Percentiles rank a stretch among this genome's conserved stretches.
phyloP scores from a whole-genome alignment of 805 yeast genomes.

The Candida koratica region DNA sequence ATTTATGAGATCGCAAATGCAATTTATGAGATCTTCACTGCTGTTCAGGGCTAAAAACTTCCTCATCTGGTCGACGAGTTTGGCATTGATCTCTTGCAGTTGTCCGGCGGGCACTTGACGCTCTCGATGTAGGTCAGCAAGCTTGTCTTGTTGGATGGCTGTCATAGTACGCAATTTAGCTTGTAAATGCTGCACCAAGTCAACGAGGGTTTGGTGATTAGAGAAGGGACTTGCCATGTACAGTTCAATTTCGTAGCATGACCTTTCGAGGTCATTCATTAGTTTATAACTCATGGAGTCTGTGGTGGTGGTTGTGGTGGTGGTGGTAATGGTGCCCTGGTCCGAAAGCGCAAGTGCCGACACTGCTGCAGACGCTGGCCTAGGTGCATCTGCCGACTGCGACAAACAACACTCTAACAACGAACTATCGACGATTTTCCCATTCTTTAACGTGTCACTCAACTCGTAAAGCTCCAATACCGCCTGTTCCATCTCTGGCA shows the following conservation, averaged over 20 bases:
- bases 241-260: slow-evolving; percentile 1
- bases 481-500: slow-evolving; percentile 28
- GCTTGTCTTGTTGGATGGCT: background rate
- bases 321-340: no score
- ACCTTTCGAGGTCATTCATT: background rate
- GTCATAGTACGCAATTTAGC: background rate
- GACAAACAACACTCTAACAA: slow-evolving; percentile 10
- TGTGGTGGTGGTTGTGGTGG: no score
- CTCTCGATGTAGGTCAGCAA: background rate
- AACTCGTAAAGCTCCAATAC: slow-evolving; percentile 26
- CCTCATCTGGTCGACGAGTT: slow-evolving; percentile 1
- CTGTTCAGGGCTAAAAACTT: background rate
- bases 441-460: slow-evolving; percentile 29
- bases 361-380: no score
- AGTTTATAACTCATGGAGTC: slow-evolving; percentile 1
- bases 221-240: background rate
- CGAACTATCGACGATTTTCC: slow-evolving; percentile 18
- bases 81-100: slow-evolving; percentile 1
- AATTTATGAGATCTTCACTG: background rate
- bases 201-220: background rate
- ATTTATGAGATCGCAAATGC: no score
- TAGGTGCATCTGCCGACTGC: no score
- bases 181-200: slow-evolving; percentile 3
- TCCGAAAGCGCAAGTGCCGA: no score
- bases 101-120: background rate